Evolutionary conservation across 1,284 basidiomycete species (phyloP).

Genomic region (Melampsora larici-populina): DNA sequence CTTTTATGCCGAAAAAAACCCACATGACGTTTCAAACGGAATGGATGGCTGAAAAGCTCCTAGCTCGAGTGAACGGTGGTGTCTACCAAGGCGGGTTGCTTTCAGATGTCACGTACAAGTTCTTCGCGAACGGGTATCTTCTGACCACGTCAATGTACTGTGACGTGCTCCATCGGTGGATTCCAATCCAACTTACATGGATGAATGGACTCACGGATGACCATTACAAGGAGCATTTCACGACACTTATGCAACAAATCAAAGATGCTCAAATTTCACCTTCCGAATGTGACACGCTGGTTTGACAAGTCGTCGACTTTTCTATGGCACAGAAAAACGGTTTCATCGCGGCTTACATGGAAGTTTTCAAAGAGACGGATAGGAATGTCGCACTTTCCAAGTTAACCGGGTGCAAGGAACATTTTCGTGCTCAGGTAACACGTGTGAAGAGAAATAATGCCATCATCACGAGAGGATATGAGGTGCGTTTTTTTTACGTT

Average conservation of each 20-base stretch:
- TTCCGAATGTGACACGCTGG: neutral
- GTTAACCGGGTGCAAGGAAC: too few relatives aligned
- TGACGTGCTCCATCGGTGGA: neutral
- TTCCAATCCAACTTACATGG: slow-evolving; percentile 11
- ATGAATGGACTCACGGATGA: neutral
- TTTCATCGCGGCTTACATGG: too few relatives aligned
- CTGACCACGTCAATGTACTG: too few relatives aligned
- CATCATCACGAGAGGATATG: neutral
- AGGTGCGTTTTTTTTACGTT: too few relatives aligned
- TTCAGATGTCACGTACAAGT: slow-evolving; percentile 8
- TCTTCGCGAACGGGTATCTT: slow-evolving; percentile 9
- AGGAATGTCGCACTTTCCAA: too few relatives aligned
- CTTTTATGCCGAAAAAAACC: too few relatives aligned
- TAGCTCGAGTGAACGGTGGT: neutral
- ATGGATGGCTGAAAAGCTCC: neutral
- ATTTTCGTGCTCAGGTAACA: neutral
- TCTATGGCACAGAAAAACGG: too few relatives aligned
- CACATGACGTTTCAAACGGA: too few relatives aligned
- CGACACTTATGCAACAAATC: neutral
- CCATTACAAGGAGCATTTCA: neutral
- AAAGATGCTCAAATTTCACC: neutral
- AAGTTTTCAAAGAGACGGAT: too few relatives aligned
- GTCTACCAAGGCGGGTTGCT: neutral
- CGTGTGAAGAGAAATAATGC: neutral
- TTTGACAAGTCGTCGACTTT: slow-evolving; percentile 6